phyloP scores from a whole-genome alignment of 805 yeast genomes.

The Candida chauliodis region DNA sequence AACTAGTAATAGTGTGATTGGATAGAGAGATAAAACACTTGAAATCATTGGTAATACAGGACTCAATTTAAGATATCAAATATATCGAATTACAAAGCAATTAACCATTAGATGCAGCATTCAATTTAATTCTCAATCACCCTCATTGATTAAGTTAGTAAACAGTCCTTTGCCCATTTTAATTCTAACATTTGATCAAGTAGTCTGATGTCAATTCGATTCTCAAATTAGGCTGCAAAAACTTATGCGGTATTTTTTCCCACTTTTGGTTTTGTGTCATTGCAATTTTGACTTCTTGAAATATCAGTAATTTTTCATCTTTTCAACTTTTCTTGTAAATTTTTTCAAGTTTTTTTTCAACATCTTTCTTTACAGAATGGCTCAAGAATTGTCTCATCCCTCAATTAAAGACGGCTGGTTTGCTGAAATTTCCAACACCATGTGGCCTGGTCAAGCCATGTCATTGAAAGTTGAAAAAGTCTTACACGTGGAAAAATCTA shows the following conservation, averaged over 20 bases:
- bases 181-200: no score
- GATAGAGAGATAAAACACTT: no score
- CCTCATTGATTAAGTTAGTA: no score
- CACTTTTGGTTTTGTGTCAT: neutral
- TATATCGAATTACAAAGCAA: no score
- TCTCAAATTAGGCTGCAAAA: no score
- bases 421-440: conserved; percentile 88
- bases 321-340: neutral
- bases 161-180: no score
- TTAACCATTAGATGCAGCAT: no score
- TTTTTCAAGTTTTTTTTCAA: neutral
- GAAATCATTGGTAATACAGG: no score
- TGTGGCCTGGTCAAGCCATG: conserved; percentile 99
- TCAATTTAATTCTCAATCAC: no score
- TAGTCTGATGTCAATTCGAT: no score
- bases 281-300: neutral
- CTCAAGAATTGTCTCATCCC: conserved; percentile 50
- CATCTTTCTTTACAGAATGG: conserved; percentile 8
- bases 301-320: neutral
- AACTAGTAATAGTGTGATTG: no score
- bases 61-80: no score
- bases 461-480: conserved; percentile 82
- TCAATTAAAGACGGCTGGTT: conserved; percentile 88
- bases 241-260: neutral
- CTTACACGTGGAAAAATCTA: conserved; percentile 78